A percentile compares a stretch with the other conserved stretches of the same genome.
Conservation (phyloP, 2,329 filamentous ascomycete species). For the Aureobasidium melanogenum region DNA sequence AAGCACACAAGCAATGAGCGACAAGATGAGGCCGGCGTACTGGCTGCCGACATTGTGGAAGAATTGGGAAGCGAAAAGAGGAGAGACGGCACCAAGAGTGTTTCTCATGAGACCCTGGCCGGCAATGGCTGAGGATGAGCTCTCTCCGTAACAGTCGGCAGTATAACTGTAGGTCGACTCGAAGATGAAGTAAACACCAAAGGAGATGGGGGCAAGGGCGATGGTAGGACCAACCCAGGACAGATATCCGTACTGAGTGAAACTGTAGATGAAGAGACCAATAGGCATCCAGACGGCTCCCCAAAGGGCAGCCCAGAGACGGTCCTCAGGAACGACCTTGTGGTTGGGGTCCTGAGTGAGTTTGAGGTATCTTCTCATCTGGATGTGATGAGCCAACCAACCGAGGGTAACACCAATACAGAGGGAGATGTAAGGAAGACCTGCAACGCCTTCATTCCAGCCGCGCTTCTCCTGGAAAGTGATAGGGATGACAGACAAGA, state of each 20-base stretch:
- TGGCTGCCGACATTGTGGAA: slow-evolving; percentile 46
- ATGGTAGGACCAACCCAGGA: slow-evolving; percentile 43
- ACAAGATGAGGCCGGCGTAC: slow-evolving; percentile 42
- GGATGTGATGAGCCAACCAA: slow-evolving; percentile 38
- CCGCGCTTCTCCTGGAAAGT: slow-evolving; percentile 44
- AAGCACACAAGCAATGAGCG: slow-evolving; percentile 36
- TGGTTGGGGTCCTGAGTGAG: slow-evolving; percentile 27
- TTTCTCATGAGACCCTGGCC: slow-evolving; percentile 46
- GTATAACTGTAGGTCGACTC: slow-evolving; percentile 42
- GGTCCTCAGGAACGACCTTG: slow-evolving; percentile 35
- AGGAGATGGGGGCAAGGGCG: slow-evolving; percentile 41
- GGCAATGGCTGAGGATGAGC: slow-evolving; percentile 35
- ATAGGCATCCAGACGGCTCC: slow-evolving; percentile 40
- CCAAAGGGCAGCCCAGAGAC: slow-evolving; percentile 42
- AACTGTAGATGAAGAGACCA: slow-evolving; percentile 45
- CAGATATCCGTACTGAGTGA: slow-evolving; percentile 43
- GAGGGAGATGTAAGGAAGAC: slow-evolving; percentile 45
- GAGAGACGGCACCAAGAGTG: slow-evolving; percentile 44
- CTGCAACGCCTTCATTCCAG: slow-evolving; percentile 42
- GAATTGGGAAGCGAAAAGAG: slow-evolving; percentile 44
- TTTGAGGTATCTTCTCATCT: slow-evolving; percentile 42
- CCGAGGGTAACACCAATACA: slow-evolving; percentile 41
- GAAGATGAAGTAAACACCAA: slow-evolving; percentile 47
- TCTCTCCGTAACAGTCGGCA: slow-evolving; percentile 45
- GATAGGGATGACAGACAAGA: slow-evolving; percentile 43